A percentile compares a stretch with the other conserved stretches of the same genome.
phyloP scores from a whole-genome alignment of 139 green algal species.

The Chlamydomonas applanata region DNA sequence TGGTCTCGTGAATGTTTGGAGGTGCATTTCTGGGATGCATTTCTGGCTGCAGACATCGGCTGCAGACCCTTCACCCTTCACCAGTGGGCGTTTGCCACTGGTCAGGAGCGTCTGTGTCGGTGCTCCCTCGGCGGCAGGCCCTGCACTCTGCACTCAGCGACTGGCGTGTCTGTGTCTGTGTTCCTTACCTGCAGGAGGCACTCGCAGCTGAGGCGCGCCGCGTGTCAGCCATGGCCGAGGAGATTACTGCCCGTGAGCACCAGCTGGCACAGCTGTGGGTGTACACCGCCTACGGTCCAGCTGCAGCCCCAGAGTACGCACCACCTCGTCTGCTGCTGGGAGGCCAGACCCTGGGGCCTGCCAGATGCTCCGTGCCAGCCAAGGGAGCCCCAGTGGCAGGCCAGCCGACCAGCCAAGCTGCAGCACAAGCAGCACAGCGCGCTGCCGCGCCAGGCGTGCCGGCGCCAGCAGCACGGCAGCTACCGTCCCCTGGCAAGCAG shows the following conservation, averaged over 20 bases:
- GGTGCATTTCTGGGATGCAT: too few species aligned
- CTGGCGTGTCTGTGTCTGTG: too few species aligned
- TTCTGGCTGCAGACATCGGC: too few species aligned
- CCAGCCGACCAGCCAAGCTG: neutral
- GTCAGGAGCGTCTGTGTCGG: too few species aligned
- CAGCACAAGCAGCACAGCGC: neutral
- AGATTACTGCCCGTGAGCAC: neutral
- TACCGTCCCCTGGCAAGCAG: too few species aligned
- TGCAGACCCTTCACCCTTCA: too few species aligned
- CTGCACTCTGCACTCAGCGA: too few species aligned
- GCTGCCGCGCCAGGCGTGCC: neutral
- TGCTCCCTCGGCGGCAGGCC: too few species aligned
- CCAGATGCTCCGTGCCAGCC: neutral
- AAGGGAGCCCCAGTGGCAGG: neutral
- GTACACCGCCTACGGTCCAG: slow-evolving; percentile 4
- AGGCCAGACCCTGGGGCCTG: neutral
- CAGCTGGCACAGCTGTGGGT: slow-evolving; percentile 14
- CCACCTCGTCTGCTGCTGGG: neutral
- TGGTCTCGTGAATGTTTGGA: too few species aligned
- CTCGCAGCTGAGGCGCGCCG: neutral
- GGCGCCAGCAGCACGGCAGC: too few species aligned
- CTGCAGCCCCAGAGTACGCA: neutral
- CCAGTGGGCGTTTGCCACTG: too few species aligned
- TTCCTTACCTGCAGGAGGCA: neutral
- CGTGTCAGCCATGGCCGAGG: neutral